These are phyloP conservation scores for Blumeria graminis DNA, from an alignment of 2,329 filamentous ascomycete species.

Conservation along the genomic window DNA sequence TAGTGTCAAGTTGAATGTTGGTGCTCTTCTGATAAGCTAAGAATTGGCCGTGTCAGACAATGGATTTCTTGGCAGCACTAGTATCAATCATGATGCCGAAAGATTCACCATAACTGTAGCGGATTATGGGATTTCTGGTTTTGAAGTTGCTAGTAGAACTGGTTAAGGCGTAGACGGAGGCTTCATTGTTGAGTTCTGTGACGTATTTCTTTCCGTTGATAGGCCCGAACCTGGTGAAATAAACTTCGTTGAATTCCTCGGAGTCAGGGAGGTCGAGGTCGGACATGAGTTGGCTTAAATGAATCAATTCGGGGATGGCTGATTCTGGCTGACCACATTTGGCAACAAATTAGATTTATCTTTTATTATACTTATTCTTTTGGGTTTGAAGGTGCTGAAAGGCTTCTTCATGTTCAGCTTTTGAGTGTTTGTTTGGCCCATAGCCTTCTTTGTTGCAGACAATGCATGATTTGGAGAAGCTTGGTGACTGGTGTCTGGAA, in stretches of 20 bases:
- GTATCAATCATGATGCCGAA: slow-evolving; percentile 1
- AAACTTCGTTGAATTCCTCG: neutral
- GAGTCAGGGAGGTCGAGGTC: neutral
- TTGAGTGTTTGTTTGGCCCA: neutral
- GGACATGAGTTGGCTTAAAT: neutral
- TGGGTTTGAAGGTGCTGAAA: neutral
- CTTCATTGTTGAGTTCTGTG: neutral
- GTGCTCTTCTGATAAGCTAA: neutral
- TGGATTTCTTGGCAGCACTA: neutral
- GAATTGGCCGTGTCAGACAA: neutral
- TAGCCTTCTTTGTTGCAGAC: neutral
- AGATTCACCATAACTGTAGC: neutral
- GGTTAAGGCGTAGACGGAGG: neutral
- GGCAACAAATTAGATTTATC: neutral
- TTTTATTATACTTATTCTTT: neutral
- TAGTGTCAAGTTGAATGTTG: neutral
- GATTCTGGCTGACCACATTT: neutral
- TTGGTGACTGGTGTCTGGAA: neutral
- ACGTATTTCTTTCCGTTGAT: neutral
- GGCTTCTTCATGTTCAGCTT: neutral
- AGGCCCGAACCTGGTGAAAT: neutral
- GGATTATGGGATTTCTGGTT: neutral
- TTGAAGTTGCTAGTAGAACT: neutral
- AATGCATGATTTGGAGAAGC: neutral
- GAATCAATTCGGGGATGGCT: neutral